Evolutionary conservation across 495 filamentous ascomycete genomes (phyloP), one percentile per base, ranked within the genome.

Genomic region (Paragyromitra xinjiangensis): DNA sequence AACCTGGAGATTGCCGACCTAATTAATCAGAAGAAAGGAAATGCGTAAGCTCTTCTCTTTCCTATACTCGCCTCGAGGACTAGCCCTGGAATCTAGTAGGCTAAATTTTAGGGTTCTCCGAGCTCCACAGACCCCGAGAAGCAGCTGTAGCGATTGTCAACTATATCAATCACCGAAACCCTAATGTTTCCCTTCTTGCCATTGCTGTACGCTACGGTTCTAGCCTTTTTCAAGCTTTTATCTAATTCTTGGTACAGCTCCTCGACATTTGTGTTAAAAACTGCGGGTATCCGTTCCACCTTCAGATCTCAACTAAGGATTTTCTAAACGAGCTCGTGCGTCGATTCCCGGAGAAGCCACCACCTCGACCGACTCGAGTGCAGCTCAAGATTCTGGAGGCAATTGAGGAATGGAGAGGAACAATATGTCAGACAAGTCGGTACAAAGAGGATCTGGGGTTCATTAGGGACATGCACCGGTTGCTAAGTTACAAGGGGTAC

Each of bases 181-280:
- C 93, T 64, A 99, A 98, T 86, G 92, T 99, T 72, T 90, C 94
- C 64, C 86, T 98, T 80, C 88, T 98, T 53, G 96, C 95, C 68
- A 88, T 99, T 83, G 86, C 87, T 83, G 89, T 90, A 86, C 45
- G 82, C 56, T 16, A 53, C 34, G n/a, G 40, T 58, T 45, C 16
- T 39, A 29, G 50, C 22, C 34, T 16, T 7, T 42, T 26, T 19
- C 39, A 69, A 48, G 44, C 37, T 69, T 62, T 22, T 71, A 63
- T 58, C 42, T 70, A 26, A 71, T 51, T 39, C 68, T 55, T 83
- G 16, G 26, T 44, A 26, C 86, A 91, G 88, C 90, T 99, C 66
- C 91, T 99, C 82, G 95, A 99, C 83, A 98, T 98, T 62, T 98
- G 94, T 84, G 95, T 98, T 83, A 99, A 99, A 86, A 99, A 99